These are phyloP conservation scores for Waltiozyma sp. DNA, from an alignment of 1,139 yeast species.

Conservation along the genomic window DNA sequence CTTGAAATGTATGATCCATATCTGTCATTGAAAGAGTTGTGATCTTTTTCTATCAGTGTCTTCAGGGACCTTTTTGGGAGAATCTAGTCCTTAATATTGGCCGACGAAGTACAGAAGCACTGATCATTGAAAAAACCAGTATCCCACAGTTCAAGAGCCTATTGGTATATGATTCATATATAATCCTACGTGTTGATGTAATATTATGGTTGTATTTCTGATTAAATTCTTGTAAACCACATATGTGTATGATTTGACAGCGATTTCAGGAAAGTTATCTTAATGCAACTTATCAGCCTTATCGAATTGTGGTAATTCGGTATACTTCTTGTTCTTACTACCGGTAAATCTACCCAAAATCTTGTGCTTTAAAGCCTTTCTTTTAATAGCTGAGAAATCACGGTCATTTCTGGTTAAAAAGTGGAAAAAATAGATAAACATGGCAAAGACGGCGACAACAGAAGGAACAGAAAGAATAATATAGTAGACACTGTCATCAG, in stretches of 20 bases:
- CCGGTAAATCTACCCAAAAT: slow-evolving; percentile 30
- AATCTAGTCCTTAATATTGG: slow-evolving; percentile 2
- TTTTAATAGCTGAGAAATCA: slow-evolving; percentile 32
- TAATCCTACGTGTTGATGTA: neutral
- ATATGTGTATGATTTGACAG: neutral
- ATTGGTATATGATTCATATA: no score
- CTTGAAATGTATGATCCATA: slow-evolving; percentile 15
- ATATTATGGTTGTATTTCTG: neutral
- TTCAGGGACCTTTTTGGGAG: slow-evolving; percentile 5
- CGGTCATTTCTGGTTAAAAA: slow-evolving; percentile 42
- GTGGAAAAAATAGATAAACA: slow-evolving; percentile 55
- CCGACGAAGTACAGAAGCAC: neutral
- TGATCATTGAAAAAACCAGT: neutral
- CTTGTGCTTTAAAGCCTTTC: slow-evolving; percentile 39
- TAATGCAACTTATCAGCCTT: slow-evolving; percentile 18
- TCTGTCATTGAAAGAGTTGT: slow-evolving; percentile 12
- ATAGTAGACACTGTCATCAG: slow-evolving; percentile 55
- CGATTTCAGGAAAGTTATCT: neutral
- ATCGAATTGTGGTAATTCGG: slow-evolving; percentile 26
- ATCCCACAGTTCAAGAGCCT: neutral
- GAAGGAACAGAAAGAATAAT: slow-evolving; percentile 65
- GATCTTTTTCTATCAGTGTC: slow-evolving; percentile 9
- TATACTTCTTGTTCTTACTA: slow-evolving; percentile 27
- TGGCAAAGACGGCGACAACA: slow-evolving; percentile 46
- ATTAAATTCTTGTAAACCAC: no score